A percentile compares a stretch with the other conserved stretches of the same genome.
Evolutionary conservation across 192 early-diverging fungal genomes (phyloP).

Genomic region (Linnemannia schmuckeri): DNA sequence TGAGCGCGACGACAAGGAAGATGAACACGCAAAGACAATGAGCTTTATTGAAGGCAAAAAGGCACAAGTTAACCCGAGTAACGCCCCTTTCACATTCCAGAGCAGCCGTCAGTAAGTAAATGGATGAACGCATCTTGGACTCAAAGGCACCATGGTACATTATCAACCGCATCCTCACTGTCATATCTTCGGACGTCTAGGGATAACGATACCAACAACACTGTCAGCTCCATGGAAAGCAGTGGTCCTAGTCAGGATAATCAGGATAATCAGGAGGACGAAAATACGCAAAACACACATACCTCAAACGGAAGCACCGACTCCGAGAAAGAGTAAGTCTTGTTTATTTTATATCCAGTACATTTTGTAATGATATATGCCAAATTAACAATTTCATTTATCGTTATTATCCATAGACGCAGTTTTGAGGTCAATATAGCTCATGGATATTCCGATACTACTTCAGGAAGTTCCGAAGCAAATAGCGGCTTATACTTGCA

Average conservation of each 20-base stretch:
- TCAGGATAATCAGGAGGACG: background rate
- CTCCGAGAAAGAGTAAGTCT: constrained; percentile 46
- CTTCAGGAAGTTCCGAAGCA: constrained; percentile 24
- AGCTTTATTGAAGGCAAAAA: constrained; percentile 42
- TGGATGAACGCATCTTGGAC: too few relatives aligned
- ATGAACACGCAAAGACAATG: constrained; percentile 46
- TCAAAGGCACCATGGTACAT: background rate
- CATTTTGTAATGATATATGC: background rate
- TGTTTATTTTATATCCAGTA: background rate
- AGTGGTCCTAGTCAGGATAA: background rate
- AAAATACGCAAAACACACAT: constrained; percentile 2
- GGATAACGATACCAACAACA: constrained; percentile 6
- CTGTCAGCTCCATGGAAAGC: constrained; percentile 2
- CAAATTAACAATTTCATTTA: background rate
- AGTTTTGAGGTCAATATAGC: constrained; percentile 48
- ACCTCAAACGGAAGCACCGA: constrained; percentile 33
- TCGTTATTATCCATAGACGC: constrained; percentile 10
- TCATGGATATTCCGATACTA: constrained; percentile 27
- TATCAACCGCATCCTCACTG: background rate
- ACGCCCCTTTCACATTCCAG: constrained; percentile 27
- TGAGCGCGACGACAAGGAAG: constrained; percentile 50
- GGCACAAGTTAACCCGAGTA: background rate
- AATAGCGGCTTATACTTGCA: background rate
- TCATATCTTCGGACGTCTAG: background rate
- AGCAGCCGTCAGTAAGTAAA: constrained; percentile 11